phyloP scores from a whole-genome alignment of 805 yeast species.

The Cyberlindnera bimundalis region DNA sequence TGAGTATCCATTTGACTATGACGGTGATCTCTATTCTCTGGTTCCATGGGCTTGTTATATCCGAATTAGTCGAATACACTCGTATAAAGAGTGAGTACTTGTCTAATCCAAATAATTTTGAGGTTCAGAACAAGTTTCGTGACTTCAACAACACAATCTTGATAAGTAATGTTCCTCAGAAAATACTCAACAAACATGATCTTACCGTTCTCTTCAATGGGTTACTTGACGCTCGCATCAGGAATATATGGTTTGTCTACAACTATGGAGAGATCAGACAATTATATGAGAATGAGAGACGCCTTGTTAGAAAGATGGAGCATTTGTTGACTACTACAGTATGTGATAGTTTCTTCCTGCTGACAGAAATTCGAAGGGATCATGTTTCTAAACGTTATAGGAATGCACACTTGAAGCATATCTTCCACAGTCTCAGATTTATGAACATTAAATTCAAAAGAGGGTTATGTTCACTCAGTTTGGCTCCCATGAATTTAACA shows the following conservation, averaged over 20 bases:
- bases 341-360: slow-evolving; percentile 13
- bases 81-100: slow-evolving; percentile 45
- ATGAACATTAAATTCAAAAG: neutral
- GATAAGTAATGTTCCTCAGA: slow-evolving; percentile 44
- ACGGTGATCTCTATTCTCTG: slow-evolving; percentile 50
- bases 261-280: slow-evolving; percentile 37
- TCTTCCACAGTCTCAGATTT: slow-evolving; percentile 2
- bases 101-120: slow-evolving; percentile 23
- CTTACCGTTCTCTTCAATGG: slow-evolving; percentile 25
- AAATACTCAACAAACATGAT: slow-evolving; percentile 21
- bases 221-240: slow-evolving; percentile 45
- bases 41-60: slow-evolving; percentile 52
- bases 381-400: neutral
- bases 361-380: neutral
- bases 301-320: slow-evolving; percentile 37
- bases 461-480: neutral
- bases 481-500: neutral
- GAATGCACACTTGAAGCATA: slow-evolving; percentile 2
- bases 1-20: slow-evolving; percentile 62
- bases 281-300: slow-evolving; percentile 30
- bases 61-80: slow-evolving; percentile 53
- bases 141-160: slow-evolving; percentile 34
- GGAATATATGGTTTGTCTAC: slow-evolving; percentile 57
- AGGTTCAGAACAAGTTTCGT: slow-evolving; percentile 21
- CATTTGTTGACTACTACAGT: slow-evolving; percentile 35